Evolutionary conservation across 495 filamentous ascomycete species (phyloP).

Genomic region (Cairneyella variabilis): DNA sequence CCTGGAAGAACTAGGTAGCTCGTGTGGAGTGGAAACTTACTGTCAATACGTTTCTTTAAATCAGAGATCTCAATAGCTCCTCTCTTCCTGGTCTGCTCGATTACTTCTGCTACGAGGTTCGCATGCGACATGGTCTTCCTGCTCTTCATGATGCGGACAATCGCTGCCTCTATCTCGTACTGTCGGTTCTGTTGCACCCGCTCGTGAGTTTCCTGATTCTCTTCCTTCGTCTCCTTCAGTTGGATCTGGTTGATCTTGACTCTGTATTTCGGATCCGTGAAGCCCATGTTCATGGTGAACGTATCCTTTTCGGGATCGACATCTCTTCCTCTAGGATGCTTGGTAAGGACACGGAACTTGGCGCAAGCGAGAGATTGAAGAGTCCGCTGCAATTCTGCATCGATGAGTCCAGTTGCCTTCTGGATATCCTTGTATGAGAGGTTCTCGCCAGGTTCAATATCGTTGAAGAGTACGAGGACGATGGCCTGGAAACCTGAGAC

Average conservation of each 20-base stretch:
- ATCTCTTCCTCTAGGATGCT: slow-evolving; percentile 80
- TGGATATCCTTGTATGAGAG: slow-evolving; percentile 69
- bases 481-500: slow-evolving; percentile 89
- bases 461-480: slow-evolving; percentile 90
- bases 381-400: slow-evolving; percentile 77
- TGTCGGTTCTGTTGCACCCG: slow-evolving; percentile 83
- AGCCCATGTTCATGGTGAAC: slow-evolving; percentile 73
- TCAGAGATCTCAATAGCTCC: slow-evolving; percentile 78
- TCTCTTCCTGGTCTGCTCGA: slow-evolving; percentile 78
- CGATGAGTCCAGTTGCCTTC: slow-evolving; percentile 58
- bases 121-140: slow-evolving; percentile 79
- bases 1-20: slow-evolving; percentile 1
- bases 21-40: slow-evolving; percentile 42
- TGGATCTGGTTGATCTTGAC: slow-evolving; percentile 99
- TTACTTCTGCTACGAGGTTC: slow-evolving; percentile 81
- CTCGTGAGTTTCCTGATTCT: slow-evolving; percentile 92
- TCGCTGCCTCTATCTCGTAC: slow-evolving; percentile 94
- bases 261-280: slow-evolving; percentile 77
- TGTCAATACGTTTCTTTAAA: slow-evolving; percentile 96
- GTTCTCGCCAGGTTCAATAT: slow-evolving; percentile 47
- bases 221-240: slow-evolving; percentile 76
- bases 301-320: slow-evolving; percentile 65
- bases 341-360: slow-evolving; percentile 78
- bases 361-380: slow-evolving; percentile 93
- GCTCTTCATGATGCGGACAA: slow-evolving; percentile 97